phyloP scores from a whole-genome alignment of 2,329 filamentous ascomycete species.

The Sordariomycetes sp. region DNA sequence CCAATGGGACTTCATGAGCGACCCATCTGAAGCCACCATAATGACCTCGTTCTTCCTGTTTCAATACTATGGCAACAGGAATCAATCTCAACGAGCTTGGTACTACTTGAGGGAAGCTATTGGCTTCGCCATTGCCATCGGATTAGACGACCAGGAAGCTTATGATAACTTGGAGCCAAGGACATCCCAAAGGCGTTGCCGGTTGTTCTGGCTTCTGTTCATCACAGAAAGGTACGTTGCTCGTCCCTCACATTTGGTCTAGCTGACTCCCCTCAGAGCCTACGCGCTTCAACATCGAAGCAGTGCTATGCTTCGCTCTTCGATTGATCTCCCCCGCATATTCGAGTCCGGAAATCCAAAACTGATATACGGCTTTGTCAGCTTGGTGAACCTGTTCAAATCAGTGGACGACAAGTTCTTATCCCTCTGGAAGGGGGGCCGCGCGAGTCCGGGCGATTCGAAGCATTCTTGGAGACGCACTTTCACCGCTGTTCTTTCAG shows the following conservation, averaged over 20 bases:
- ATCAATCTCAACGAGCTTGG: constrained; percentile 8
- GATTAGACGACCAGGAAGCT: constrained; percentile 8
- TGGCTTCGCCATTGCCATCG: constrained; percentile 9
- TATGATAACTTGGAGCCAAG: constrained; percentile 6
- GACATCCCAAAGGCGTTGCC: constrained; percentile 7
- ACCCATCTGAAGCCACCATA: constrained; percentile 9
- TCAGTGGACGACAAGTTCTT: constrained; percentile 8
- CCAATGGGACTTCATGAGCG: constrained; percentile 1
- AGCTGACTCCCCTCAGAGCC: constrained; percentile 6
- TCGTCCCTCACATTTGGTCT: too few species aligned
- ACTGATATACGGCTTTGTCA: constrained; percentile 11
- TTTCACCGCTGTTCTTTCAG: background rate
- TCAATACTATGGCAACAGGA: constrained; percentile 9
- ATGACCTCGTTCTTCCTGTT: constrained; percentile 13
- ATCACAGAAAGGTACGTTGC: constrained; percentile 12
- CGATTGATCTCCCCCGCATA: constrained; percentile 10
- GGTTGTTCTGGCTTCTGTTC: constrained; percentile 13
- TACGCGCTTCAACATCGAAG: constrained; percentile 11
- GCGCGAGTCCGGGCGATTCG: too few species aligned
- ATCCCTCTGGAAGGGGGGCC: constrained; percentile 2
- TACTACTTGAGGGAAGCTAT: constrained; percentile 13
- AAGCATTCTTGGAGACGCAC: background rate
- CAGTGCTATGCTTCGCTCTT: constrained; percentile 7
- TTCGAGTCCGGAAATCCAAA: constrained; percentile 11
- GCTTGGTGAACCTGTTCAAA: constrained; percentile 9